A percentile compares a stretch with the other conserved stretches of the same genome.
Conservation (phyloP, 1,139 yeast genomes). For the Magnusiomyces starmeri region DNA sequence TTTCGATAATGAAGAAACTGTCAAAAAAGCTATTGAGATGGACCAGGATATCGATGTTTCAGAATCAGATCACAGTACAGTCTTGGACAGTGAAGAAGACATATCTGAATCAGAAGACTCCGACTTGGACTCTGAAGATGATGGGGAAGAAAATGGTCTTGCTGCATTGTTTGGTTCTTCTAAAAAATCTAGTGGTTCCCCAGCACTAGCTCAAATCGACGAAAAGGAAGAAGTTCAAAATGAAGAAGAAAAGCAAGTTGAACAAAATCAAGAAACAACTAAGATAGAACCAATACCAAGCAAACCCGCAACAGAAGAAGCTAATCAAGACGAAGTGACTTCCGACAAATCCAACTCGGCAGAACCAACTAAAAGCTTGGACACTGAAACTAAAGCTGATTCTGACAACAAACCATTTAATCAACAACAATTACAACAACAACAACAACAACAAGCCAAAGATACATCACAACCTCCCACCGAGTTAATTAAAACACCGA, state of each 20-base stretch:
- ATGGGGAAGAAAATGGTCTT: slow-evolving; percentile 23
- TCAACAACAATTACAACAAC: not conserved
- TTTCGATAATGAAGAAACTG: slow-evolving; percentile 8
- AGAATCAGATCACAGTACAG: slow-evolving; percentile 19
- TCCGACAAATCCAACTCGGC: no score
- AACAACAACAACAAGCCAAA: slow-evolving; percentile 17
- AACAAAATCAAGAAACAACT: not conserved
- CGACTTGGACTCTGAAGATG: slow-evolving; percentile 13
- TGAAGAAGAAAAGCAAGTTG: slow-evolving; percentile 2
- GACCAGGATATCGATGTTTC: not conserved
- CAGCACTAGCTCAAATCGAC: no score
- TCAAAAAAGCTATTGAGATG: not conserved
- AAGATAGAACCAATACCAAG: not conserved
- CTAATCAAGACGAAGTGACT: not conserved
- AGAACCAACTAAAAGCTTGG: not conserved
- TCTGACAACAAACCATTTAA: not conserved
- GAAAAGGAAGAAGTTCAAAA: slow-evolving; percentile 10
- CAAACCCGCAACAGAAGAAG: not conserved
- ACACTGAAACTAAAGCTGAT: not conserved
- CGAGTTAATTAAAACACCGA: slow-evolving; percentile 15
- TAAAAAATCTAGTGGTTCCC: slow-evolving; percentile 3
- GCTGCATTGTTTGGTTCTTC: slow-evolving; percentile 22
- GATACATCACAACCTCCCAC: slow-evolving; percentile 9
- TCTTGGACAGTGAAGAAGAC: slow-evolving; percentile 23
- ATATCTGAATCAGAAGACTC: slow-evolving; percentile 11